These are phyloP conservation scores for Penicillium sp. DNA, from an alignment of 2,329 filamentous ascomycete species.

Conservation along the genomic window DNA sequence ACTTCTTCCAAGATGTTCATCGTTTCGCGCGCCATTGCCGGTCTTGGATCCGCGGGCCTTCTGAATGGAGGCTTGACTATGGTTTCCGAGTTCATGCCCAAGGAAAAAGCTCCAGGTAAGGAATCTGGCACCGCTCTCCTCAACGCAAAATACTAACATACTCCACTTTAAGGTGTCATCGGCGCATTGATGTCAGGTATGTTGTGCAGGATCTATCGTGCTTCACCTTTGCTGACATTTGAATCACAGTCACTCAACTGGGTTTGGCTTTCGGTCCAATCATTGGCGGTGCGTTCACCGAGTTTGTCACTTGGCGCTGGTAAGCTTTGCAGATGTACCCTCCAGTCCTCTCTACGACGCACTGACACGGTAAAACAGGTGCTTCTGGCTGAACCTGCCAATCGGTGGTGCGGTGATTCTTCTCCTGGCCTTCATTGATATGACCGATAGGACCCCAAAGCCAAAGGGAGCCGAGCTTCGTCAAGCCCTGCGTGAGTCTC, in stretches of 20 bases:
- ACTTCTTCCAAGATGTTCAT: slow-evolving; percentile 25
- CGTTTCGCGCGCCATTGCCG: slow-evolving; percentile 22
- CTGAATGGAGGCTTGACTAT: slow-evolving; percentile 24
- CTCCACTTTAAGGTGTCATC: background rate
- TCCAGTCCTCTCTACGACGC: background rate
- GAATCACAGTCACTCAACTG: background rate
- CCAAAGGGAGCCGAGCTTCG: background rate
- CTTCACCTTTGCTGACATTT: background rate
- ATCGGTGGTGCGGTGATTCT: background rate
- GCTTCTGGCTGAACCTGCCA: background rate
- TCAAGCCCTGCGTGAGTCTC: background rate
- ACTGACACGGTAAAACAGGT: background rate
- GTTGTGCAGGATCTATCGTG: background rate
- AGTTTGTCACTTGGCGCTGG: slow-evolving; percentile 2
- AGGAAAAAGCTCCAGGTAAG: slow-evolving; percentile 21
- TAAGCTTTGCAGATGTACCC: background rate
- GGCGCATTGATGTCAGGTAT: background rate
- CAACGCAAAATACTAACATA: too few relatives aligned
- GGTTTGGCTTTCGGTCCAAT: background rate
- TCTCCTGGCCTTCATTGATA: background rate
- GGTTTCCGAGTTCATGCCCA: slow-evolving; percentile 14
- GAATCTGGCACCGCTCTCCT: background rate
- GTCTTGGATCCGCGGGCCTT: slow-evolving; percentile 21
- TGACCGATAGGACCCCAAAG: background rate
- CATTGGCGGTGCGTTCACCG: slow-evolving; percentile 9